These are phyloP conservation scores for Meripilus lineatus DNA, from an alignment of 1,284 basidiomycete species.

Conservation along the genomic window DNA sequence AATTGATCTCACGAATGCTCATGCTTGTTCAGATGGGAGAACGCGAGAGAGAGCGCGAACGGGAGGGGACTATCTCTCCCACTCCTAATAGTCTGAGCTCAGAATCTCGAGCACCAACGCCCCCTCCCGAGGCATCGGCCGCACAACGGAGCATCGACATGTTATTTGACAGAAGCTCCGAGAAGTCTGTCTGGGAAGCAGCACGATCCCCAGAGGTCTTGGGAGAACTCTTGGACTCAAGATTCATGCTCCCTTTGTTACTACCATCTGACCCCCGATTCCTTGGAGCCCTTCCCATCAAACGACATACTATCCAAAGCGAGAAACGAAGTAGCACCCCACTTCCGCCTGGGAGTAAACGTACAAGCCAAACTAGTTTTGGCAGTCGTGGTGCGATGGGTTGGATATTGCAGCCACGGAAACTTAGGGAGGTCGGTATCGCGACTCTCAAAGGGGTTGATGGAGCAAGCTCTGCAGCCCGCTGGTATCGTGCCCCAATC, in stretches of 20 bases:
- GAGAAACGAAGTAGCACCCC: constrained; percentile 25
- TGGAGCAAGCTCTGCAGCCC: constrained; percentile 46
- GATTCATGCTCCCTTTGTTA: constrained; percentile 87
- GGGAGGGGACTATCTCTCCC: constrained; percentile 38
- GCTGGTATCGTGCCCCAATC: constrained; percentile 33
- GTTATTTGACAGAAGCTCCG: constrained; percentile 66
- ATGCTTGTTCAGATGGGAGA: constrained; percentile 49
- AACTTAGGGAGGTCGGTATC: constrained; percentile 55
- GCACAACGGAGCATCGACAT: constrained; percentile 65
- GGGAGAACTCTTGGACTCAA: constrained; percentile 85
- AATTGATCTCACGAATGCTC: constrained; percentile 9
- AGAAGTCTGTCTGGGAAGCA: constrained; percentile 71
- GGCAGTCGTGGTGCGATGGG: constrained; percentile 39
- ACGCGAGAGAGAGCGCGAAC: constrained; percentile 58
- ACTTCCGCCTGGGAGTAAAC: constrained; percentile 29
- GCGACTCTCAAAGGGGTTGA: constrained; percentile 65
- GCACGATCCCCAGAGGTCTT: constrained; percentile 72
- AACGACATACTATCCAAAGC: constrained; percentile 34
- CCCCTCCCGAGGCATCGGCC: constrained; percentile 27
- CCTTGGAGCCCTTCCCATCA: constrained; percentile 66
- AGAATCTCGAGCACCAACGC: constrained; percentile 16
- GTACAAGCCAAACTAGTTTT: constrained; percentile 33
- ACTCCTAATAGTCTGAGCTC: constrained; percentile 28
- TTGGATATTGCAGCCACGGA: constrained; percentile 54
- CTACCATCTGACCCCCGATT: constrained; percentile 77